Evolutionary conservation across 306 rosid species (phyloP), one percentile per base, ranked within the genome.

Genomic region (Corylus heterophylla): DNA sequence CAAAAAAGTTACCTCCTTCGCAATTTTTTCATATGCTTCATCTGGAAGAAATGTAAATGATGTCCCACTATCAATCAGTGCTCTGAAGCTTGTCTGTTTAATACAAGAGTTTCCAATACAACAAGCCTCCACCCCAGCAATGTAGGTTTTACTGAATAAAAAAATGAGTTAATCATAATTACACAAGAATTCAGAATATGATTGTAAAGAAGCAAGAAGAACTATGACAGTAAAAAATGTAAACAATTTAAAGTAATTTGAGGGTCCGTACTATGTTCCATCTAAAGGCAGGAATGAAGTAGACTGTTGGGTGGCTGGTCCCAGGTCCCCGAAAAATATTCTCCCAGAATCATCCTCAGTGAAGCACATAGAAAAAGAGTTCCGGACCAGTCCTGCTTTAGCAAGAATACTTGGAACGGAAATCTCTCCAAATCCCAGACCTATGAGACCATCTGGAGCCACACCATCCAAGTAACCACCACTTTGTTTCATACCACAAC

Each of bases 401-500:
- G 97, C 88, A 81, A 95, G 93, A 76, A 88, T 71, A 83, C 91
- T 92, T 27, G 93, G 98, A 88, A 95, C 90, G 39, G 98, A 90
- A 86, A 86, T 86, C 68, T 89, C 87, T 79, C 97, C 98, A 39
- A 88, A 90, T 74, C 98, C 98, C 83, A 95, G 83, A 76, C 98
- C 98, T 80, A 95, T 31, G 77, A 95, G 85, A 78, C 98, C 98
- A 89, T 95, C 97, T 4, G 98, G 98, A 71, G 98, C 98, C 52
- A 90, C 83, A 52, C 98, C 97, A 76, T 93, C 91, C 86, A 95
- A 87, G 80, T 91, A 94, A 77, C 90, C 89, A 71, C 98, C 98
- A 84, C 97, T 92, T 84, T 95, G 98, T 82, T 87, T 91, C 98
- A 89, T 95, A 77, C 98, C 98, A 82, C 98, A 95, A 62, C 98